Evolutionary conservation across 768 basidiomycete species (phyloP), one percentile per base, ranked within the genome.

Genomic region (Leucosporidium scottii): DNA sequence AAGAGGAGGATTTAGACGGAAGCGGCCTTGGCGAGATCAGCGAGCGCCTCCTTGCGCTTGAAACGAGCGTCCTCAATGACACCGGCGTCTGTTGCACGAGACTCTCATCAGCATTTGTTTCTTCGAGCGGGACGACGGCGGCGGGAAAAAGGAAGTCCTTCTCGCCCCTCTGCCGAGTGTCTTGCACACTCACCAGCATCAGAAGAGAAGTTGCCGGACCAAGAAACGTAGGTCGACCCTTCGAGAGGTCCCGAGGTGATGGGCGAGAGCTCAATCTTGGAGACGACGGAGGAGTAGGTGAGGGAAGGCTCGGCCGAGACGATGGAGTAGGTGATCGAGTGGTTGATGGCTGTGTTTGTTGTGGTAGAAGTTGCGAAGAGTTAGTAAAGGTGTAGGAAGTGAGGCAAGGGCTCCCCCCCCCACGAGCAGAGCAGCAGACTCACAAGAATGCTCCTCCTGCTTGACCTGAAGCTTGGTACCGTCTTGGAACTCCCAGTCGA

Each of bases 1-100:
- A 8, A 15, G 13, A 3, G 10, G 39, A 44, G 21, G n/a, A n/a
- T 17, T 53, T 53, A 53, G 51, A 27, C 51, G 51, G 51, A 53
- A 30, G 65, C 73, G 60, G 70, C 74, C 64, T 76, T 75, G 30
- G 74, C 76, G 49, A 78, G 70, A 65, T 77, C 77, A 27, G 71
- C 70, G 36, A 78, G 70, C 9, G 73, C 76, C 61, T 78, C 77
- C 54, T 53, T 62, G 59, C 77, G 71, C 76, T 78, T 78, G 73
- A 64, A 78, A 58, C 71, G 67, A 54, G 73, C 76, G 60, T 78
- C 77, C 59, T 72, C 69, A 54, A 76, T 58, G 61, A 73, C 75
- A 30, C 66, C 67, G 53, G 67, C 66, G 57, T 67, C 70, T 68
- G 64, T 15, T 4, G 13, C 18, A 2, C 50, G 3, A 28, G 12